Evolutionary conservation across 2,329 filamentous ascomycete species (phyloP), one percentile per base, ranked within the genome.

Genomic region (Fusarium chaquense): DNA sequence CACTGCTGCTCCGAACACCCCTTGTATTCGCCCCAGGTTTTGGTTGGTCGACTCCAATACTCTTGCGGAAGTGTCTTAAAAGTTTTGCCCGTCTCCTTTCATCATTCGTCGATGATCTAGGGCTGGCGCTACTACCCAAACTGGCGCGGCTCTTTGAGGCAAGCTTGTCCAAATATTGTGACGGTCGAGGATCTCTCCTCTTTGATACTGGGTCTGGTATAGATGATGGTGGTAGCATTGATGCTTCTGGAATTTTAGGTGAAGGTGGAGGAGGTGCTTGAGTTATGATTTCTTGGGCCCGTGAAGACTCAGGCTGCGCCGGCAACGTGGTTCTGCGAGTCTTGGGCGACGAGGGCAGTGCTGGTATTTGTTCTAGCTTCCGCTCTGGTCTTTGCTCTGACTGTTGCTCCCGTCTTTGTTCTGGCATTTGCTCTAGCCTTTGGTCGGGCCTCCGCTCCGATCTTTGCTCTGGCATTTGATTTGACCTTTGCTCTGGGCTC

Each of bases 21-120:
- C 51, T 50, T 30, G 57, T 15, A 26, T 35, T 57, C 13, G 43
- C n/a, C n/a, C 58, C 62, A 9, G 56, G 64, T n/a, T 60, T 55
- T 22, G 54, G 54, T 22, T 58, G 65, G 15, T 52, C 55, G 2
- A 67, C 33, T 15, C 26, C 57, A 22, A 56, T 69, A 22, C 64
- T 72, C 46, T 68, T 75, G 33, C 73, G 64, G 57, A 78, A 75
- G 56, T 76, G 72, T 33, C 76, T 74, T 20, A 71, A 62, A 30
- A 79, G 60, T 22, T 70, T 73, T 2, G 58, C 73, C 49, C 73
- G 38, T 69, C 64, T 36, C 77, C 69, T 45, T 75, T 74, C 9
- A 54, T 61, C 22, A 72, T 66, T 20, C 71, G 63, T 32, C 58
- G 51, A 54, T 16, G 58, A 62, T 9, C 62, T 70, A 36, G 66